Evolutionary conservation across 1,284 basidiomycete genomes (phyloP).

Genomic region (Cryptococcus wingfieldii): DNA sequence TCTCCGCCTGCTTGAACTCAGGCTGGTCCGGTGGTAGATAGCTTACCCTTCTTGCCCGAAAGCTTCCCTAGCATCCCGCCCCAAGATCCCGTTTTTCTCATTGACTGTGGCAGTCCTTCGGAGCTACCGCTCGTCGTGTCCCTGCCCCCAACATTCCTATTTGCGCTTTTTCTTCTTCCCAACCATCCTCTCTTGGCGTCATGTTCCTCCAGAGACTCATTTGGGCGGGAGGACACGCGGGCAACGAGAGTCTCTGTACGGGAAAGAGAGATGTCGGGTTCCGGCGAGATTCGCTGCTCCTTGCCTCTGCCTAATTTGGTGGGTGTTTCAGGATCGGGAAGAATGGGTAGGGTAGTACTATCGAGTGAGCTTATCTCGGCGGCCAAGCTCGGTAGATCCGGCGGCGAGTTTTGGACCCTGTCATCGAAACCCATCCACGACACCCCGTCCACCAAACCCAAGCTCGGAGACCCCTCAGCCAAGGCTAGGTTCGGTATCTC

Average conservation of each 20-base stretch:
- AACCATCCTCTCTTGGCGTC: constrained; percentile 13
- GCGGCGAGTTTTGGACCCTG: neutral
- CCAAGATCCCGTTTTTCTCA: constrained; percentile 8
- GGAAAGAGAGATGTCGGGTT: neutral
- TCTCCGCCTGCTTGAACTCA: no score
- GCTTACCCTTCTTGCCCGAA: constrained; percentile 11
- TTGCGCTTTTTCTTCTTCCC: constrained; percentile 6
- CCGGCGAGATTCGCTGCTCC: no score
- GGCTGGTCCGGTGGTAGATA: no score
- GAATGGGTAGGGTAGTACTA: no score
- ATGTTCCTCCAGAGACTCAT: neutral
- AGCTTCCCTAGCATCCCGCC: constrained; percentile 9
- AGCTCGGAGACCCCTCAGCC: neutral
- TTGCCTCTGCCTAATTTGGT: no score
- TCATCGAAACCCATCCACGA: neutral
- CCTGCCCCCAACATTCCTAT: neutral
- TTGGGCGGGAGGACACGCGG: neutral
- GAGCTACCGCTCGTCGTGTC: neutral
- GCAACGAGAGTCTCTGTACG: neutral
- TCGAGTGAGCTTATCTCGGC: no score
- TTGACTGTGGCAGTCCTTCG: neutral
- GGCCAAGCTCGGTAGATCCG: no score
- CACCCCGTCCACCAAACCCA: neutral
- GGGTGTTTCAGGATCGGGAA: no score
- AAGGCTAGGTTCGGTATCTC: neutral